phyloP scores from a whole-genome alignment of 495 filamentous ascomycete species.

The Hypomontagnella monticulosa region DNA sequence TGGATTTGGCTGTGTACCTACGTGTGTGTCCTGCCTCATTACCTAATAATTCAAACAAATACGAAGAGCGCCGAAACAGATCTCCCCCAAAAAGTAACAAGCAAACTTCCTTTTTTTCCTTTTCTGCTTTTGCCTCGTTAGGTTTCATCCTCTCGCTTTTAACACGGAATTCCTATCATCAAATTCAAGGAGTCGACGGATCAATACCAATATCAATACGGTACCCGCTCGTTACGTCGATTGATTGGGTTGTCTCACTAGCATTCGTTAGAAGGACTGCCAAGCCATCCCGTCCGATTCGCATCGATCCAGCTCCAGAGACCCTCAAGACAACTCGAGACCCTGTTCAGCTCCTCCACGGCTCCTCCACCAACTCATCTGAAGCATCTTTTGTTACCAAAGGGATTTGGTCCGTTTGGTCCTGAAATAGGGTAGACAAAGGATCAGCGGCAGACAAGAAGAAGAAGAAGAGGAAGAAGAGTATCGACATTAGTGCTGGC shows the following conservation, averaged over 20 bases:
- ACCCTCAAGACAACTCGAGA: neutral
- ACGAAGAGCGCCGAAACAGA: slow-evolving; percentile 27
- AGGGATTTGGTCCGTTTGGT: neutral
- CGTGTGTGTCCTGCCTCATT: slow-evolving; percentile 37
- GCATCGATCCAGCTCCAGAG: neutral
- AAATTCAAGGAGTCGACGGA: neutral
- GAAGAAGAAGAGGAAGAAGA: neutral
- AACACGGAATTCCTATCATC: slow-evolving; percentile 11
- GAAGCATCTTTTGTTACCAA: neutral
- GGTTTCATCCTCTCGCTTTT: neutral
- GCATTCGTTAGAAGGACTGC: slow-evolving; percentile 21
- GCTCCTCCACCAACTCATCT: neutral
- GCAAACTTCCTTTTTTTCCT: neutral
- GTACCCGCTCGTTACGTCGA: slow-evolving; percentile 14
- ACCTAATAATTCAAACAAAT: slow-evolving; percentile 40
- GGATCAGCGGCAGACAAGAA: neutral
- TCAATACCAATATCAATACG: neutral
- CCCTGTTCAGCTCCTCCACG: neutral
- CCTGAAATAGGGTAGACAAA: slow-evolving; percentile 4
- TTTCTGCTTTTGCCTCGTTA: neutral
- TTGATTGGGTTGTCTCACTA: slow-evolving; percentile 13
- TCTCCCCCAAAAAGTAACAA: slow-evolving; percentile 16
- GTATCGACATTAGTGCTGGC: slow-evolving; percentile 14
- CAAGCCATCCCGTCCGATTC: slow-evolving; percentile 4
- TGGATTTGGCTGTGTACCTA: slow-evolving; percentile 9